These are phyloP conservation scores for Thelonectria discophora DNA, from an alignment of 2,329 filamentous ascomycete genomes.

Conservation along the genomic window DNA sequence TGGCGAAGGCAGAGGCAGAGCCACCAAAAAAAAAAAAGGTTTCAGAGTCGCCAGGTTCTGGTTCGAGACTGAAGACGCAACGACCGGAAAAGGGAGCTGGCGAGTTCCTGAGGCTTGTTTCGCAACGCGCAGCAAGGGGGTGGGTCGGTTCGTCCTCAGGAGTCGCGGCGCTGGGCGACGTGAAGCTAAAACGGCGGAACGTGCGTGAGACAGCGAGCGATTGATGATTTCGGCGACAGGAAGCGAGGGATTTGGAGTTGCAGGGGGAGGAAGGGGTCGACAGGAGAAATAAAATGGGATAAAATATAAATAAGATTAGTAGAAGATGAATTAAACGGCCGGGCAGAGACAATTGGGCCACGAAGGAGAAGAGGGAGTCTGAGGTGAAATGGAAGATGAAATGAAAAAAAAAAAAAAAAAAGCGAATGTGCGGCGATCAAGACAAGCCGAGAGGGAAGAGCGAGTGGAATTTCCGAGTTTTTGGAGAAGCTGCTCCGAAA, in stretches of 20 bases:
- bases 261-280: neutral
- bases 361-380: constrained; percentile 11
- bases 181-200: constrained; percentile 5
- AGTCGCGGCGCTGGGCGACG: constrained; percentile 17
- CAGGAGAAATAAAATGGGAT: neutral
- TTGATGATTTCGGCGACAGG: neutral
- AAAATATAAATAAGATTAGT: neutral
- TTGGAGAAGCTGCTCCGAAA: constrained; percentile 11
- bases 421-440: constrained; percentile 8
- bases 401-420: neutral
- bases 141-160: constrained; percentile 25
- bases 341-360: neutral
- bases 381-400: neutral
- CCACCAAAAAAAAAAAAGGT: neutral
- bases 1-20: neutral
- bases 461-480: constrained; percentile 18
- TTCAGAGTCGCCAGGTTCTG: neutral
- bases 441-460: neutral
- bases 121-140: constrained; percentile 23
- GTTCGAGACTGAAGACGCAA: neutral
- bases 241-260: neutral
- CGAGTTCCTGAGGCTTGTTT: constrained; percentile 12
- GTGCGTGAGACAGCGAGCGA: neutral
- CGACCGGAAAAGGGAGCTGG: constrained; percentile 9
- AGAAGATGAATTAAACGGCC: neutral